Percentiles rank a stretch among this genome's conserved stretches.
These are phyloP conservation scores for Luzula sylvatica DNA, from an alignment of 176 grass and related monocot genomes.

Conservation along the genomic window DNA sequence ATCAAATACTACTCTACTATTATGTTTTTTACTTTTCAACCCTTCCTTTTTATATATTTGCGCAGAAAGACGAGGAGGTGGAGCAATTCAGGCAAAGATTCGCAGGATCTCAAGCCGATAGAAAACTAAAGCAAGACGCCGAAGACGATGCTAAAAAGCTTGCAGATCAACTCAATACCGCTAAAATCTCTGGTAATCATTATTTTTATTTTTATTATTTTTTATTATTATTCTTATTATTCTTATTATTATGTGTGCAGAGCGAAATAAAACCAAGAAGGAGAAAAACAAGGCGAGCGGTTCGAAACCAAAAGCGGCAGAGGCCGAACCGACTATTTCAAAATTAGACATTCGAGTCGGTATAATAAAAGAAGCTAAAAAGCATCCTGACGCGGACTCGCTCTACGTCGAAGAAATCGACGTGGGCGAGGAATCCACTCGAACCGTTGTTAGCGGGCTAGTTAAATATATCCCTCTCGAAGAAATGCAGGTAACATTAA, in stretches of 20 bases:
- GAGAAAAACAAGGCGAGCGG: conserved; percentile 41
- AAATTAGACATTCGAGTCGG: conserved; percentile 88
- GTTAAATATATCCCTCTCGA: conserved; percentile 83
- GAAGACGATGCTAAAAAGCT: conserved; percentile 60
- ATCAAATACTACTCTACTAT: too few species aligned
- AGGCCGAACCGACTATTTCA: conserved; percentile 41
- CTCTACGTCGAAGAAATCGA: conserved; percentile 97
- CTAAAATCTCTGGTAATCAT: conserved; percentile 58
- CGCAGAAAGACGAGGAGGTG: conserved; percentile 81
- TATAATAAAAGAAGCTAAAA: conserved; percentile 72
- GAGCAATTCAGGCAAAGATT: conserved; percentile 52
- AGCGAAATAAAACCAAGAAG: conserved; percentile 54
- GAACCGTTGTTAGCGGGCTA: conserved; percentile 92
- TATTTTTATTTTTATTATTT: background rate
- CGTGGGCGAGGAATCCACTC: conserved; percentile 72
- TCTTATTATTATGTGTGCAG: too few species aligned
- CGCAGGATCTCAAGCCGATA: conserved; percentile 81
- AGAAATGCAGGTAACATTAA: conserved; percentile 67
- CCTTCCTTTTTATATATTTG: background rate
- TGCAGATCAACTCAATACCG: conserved; percentile 54
- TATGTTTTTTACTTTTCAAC: background rate
- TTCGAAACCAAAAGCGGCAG: conserved; percentile 61
- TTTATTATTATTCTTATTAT: too few species aligned
- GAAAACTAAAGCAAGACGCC: conserved; percentile 52
- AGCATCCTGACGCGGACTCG: conserved; percentile 89